A percentile compares a stretch with the other conserved stretches of the same genome.
These are phyloP conservation scores for Zhuliangozyma blackwelliae DNA, from an alignment of 1,139 yeast genomes.

Conservation along the genomic window DNA sequence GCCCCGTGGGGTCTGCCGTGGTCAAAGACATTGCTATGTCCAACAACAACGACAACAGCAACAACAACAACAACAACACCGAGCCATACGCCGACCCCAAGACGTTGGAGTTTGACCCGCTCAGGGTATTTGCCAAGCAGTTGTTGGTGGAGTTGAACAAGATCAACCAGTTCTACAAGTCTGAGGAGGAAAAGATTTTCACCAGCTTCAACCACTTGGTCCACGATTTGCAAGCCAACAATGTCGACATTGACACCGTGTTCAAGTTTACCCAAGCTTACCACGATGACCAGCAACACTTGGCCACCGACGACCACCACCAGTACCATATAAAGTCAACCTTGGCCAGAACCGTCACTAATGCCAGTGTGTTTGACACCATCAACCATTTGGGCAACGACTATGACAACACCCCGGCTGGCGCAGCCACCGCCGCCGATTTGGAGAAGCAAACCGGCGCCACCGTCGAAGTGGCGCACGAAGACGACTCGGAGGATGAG, in stretches of 20 bases:
- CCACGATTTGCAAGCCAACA: conserved; percentile 30
- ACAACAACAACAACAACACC: too few species aligned
- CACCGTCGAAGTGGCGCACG: conserved; percentile 15
- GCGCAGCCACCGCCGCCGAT: conserved; percentile 9
- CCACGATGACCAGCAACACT: conserved; percentile 8
- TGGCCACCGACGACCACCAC: conserved; percentile 18
- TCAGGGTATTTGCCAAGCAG: conserved; percentile 45
- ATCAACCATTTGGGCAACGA: conserved; percentile 21
- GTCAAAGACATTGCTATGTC: conserved; percentile 2
- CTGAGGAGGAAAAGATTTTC: conserved; percentile 46
- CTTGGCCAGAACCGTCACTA: conserved; percentile 26
- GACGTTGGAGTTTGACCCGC: conserved; percentile 35
- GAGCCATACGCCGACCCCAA: conserved; percentile 14
- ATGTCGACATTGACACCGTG: conserved; percentile 26
- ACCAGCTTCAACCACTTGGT: conserved; percentile 43
- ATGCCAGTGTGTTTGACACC: conserved; percentile 25
- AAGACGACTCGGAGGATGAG: conserved; percentile 32
- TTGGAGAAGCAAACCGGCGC: conserved; percentile 17
- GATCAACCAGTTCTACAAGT: conserved; percentile 50
- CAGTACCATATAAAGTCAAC: conserved; percentile 23
- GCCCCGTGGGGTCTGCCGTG: conserved; percentile 1
- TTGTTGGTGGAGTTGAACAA: conserved; percentile 54
- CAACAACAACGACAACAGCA: conserved; percentile 5
- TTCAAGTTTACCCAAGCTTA: conserved; percentile 28
- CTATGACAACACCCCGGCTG: conserved; percentile 2